A percentile compares a stretch with the other conserved stretches of the same genome.
phyloP scores from a whole-genome alignment of 805 yeast species.

The Clavispora fructus region DNA sequence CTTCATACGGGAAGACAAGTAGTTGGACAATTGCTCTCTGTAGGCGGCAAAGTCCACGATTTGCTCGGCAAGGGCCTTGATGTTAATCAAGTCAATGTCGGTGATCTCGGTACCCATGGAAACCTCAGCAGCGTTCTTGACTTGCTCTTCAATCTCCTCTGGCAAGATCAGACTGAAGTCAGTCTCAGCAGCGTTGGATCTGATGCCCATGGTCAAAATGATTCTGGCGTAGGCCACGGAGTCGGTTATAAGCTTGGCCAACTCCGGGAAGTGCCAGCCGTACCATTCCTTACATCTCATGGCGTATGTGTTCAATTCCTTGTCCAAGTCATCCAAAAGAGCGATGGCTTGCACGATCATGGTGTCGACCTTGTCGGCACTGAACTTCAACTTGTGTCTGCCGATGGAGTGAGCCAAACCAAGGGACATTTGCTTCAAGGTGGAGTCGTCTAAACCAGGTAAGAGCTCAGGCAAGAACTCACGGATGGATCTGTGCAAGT shows the following conservation, averaged over 20 bases:
- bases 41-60: conserved; percentile 93
- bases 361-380: conserved; percentile 97
- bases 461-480: conserved; percentile 89
- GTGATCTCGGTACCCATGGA: conserved; percentile 99
- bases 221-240: conserved; percentile 95
- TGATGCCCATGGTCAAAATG: conserved; percentile 87
- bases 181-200: conserved; percentile 85
- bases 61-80: conserved; percentile 88
- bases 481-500: conserved; percentile 90
- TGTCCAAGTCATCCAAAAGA: conserved; percentile 90
- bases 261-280: conserved; percentile 99
- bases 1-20: conserved; percentile 91
- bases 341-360: conserved; percentile 99
- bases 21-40: conserved; percentile 92
- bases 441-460: conserved; percentile 86
- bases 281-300: conserved; percentile 99
- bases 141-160: conserved; percentile 47
- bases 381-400: conserved; percentile 94
- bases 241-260: conserved; percentile 94
- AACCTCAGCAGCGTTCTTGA: conserved; percentile 95
- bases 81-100: conserved; percentile 80
- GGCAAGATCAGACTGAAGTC: conserved; percentile 59
- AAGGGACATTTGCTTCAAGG: conserved; percentile 88
- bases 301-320: conserved; percentile 95
- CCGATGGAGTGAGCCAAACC: conserved; percentile 99